A percentile compares a stretch with the other conserved stretches of the same genome.
These are phyloP conservation scores for Pseudoscleropodium purum DNA, from an alignment of 225 moss, liverwort and hornwort genomes.

Conservation along the genomic window DNA sequence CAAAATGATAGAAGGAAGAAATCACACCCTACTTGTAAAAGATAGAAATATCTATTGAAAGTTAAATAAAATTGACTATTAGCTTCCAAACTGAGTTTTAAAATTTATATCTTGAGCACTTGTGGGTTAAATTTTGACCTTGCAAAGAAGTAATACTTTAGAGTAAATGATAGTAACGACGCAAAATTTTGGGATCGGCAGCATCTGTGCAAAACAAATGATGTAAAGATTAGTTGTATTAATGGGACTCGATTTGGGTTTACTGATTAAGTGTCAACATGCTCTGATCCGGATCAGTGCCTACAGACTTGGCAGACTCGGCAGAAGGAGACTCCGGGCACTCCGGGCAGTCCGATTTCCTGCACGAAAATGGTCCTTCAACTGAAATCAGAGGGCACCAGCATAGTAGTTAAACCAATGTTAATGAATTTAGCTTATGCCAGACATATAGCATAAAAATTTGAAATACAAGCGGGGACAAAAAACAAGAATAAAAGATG, in stretches of 20 bases:
- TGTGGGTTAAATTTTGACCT: background rate
- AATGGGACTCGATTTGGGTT: background rate
- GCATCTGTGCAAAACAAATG: background rate
- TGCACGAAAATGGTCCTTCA: slow-evolving; percentile 29
- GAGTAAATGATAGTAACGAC: background rate
- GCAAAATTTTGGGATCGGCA: background rate
- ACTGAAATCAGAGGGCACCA: slow-evolving; percentile 5
- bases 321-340: background rate
- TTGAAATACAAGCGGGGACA: background rate
- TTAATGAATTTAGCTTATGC: background rate
- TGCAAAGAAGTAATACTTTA: background rate
- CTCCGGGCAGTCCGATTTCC: background rate
- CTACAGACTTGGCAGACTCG: slow-evolving; percentile 5
- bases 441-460: background rate
- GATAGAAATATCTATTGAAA: background rate
- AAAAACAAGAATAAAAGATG: background rate
- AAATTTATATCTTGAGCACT: too few relatives aligned
- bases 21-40: background rate
- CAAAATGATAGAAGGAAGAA: background rate
- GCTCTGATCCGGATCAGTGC: background rate
- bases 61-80: too few relatives aligned
- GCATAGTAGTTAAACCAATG: background rate
- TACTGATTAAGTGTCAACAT: background rate
- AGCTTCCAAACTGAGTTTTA: too few relatives aligned
- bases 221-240: background rate